Base-by-base conservation (phyloP, 1,284 basidiomycete species). In the Cutaneotrichosporon sp. region DNA sequence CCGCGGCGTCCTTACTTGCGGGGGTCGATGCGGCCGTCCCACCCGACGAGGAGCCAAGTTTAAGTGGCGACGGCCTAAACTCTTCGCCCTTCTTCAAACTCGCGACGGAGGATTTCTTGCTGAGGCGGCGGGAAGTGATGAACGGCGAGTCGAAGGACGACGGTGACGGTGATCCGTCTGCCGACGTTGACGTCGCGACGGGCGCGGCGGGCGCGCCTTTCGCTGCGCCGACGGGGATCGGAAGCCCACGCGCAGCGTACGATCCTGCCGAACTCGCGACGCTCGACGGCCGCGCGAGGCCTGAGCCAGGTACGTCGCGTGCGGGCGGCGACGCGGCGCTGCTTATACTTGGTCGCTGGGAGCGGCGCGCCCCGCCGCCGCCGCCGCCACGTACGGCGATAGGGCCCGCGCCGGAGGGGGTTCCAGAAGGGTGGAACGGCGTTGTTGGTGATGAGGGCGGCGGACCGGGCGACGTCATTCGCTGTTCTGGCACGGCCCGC, bases 141-240 rank as follows among this genome's bases (percentile, higher is more conserved):
- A 26, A 22, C 13, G 34, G 46, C 30, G 30, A 15, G 12, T 50
- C 55, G 36, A 50, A 53, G 20, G 49, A 52, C 15, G 49, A 48
- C 1, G 52, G 52, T 9, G 38, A 35, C 13, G 49, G 35, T 15
- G 45, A 46, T 5, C 47, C 48, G 14, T 59, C 62, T 8, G 46
- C 44, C 1, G 23, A 33, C 17, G 26, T 10, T 10, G 67, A 66
- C 1, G 63, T 62, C 4, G 65, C 66, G 18, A 67, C 58, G 2
- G 69, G 64, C 45, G 67, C 66, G 1, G 68, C 66, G 1, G 69
- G 68, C 0, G 64, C 63, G 1, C 58, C 58, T 38, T 63, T 63
- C 2, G 44, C 45, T 7, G 46, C 41, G 17, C 41, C 54, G 5
- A 59, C 42, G 3, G 57, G 56, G 17, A 66, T 56, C 7, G 64